phyloP scores from a whole-genome alignment of 2,329 filamentous ascomycete genomes.

The Fusarium anguioides region DNA sequence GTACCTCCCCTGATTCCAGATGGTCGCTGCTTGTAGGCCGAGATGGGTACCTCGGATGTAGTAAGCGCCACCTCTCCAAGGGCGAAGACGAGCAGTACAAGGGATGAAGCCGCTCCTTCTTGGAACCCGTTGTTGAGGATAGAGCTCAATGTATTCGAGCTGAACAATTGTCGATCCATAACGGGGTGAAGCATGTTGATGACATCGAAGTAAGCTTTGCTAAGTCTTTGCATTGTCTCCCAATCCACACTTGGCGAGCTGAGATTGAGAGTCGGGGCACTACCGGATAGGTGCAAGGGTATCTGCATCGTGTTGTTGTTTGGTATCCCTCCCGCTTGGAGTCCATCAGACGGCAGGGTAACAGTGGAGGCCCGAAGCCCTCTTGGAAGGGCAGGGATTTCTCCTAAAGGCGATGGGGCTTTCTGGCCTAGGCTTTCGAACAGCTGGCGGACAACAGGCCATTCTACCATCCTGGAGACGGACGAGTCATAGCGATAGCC shows the following conservation, averaged over 20 bases:
- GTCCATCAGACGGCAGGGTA: constrained; percentile 37
- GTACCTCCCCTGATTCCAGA: constrained; percentile 66
- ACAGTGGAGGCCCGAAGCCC: constrained; percentile 40
- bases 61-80: constrained; percentile 69
- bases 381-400: constrained; percentile 32
- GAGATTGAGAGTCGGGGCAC: constrained; percentile 24
- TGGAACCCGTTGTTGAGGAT: constrained; percentile 59
- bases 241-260: constrained; percentile 52
- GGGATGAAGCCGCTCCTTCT: constrained; percentile 61
- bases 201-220: constrained; percentile 67
- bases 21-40: constrained; percentile 55
- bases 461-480: constrained; percentile 41
- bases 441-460: constrained; percentile 44
- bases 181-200: constrained; percentile 70
- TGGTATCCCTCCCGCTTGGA: constrained; percentile 35
- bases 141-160: constrained; percentile 57
- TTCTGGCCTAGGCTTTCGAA: constrained; percentile 44
- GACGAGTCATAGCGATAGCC: constrained; percentile 46
- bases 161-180: constrained; percentile 67
- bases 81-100: constrained; percentile 68
- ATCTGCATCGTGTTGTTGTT: constrained; percentile 34
- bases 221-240: constrained; percentile 62
- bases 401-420: constrained; percentile 27
- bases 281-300: constrained; percentile 34
- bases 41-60: constrained; percentile 59